A percentile compares a stretch with the other conserved stretches of the same genome.
phyloP scores from a whole-genome alignment of 768 basidiomycete species.

The Suillus variegatus region DNA sequence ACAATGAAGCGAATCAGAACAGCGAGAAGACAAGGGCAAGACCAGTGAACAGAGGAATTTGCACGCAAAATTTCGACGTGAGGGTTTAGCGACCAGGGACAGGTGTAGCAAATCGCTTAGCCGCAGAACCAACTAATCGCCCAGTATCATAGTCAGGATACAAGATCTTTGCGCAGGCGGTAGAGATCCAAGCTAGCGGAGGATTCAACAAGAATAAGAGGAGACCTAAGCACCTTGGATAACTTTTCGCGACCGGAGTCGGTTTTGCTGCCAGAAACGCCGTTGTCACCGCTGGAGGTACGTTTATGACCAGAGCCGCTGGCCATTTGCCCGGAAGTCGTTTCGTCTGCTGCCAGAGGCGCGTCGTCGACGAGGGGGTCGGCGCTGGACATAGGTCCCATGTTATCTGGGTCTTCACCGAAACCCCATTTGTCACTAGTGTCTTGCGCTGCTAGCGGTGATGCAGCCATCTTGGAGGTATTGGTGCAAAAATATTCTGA shows the following conservation, averaged over 20 bases:
- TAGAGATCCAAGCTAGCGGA: constrained; percentile 25
- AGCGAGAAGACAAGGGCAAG: constrained; percentile 46
- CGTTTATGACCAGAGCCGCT: constrained; percentile 28
- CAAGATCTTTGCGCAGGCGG: constrained; percentile 17
- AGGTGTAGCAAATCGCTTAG: constrained; percentile 11
- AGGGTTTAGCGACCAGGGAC: constrained; percentile 9
- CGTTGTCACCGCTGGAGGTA: constrained; percentile 44
- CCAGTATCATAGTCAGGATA: constrained; percentile 15
- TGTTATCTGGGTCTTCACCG: constrained; percentile 46
- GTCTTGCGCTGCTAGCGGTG: constrained; percentile 13
- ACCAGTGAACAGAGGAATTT: constrained; percentile 29
- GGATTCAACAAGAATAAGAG: constrained; percentile 36
- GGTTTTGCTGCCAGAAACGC: constrained; percentile 42
- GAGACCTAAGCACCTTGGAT: constrained; percentile 86
- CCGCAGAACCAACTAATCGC: constrained; percentile 6
- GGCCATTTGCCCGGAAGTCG: constrained; percentile 13
- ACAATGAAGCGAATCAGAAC: constrained; percentile 49
- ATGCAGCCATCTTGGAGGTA: constrained; percentile 18
- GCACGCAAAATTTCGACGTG: constrained; percentile 8
- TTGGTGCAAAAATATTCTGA: not conserved
- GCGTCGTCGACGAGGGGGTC: constrained; percentile 48
- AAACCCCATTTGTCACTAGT: constrained; percentile 48
- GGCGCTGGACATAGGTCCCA: constrained; percentile 48
- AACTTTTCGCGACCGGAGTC: constrained; percentile 69
- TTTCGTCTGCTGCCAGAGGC: constrained; percentile 27